These are phyloP conservation scores for Pterocarpus macrocarpus DNA, from an alignment of 306 rosid species.

Conservation along the genomic window DNA sequence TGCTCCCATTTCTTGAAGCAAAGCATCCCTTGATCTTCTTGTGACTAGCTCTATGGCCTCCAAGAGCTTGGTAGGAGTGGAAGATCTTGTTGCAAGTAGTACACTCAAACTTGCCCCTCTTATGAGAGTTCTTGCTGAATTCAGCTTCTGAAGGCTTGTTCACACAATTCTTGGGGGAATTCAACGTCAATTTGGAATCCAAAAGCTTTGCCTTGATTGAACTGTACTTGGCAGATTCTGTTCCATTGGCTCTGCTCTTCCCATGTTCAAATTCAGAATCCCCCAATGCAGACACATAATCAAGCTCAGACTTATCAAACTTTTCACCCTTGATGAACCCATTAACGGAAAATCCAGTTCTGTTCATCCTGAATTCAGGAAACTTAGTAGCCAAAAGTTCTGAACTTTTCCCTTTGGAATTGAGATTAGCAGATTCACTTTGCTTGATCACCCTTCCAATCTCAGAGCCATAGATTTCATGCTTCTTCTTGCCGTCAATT, in stretches of 20 bases:
- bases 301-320: constrained; percentile 30
- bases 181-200: constrained; percentile 50
- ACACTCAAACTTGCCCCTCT: constrained; percentile 79
- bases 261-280: constrained; percentile 51
- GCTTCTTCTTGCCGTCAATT: constrained; percentile 41
- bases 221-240: constrained; percentile 50
- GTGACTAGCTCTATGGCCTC: constrained; percentile 96
- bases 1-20: constrained; percentile 66
- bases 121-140: constrained; percentile 50
- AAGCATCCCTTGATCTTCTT: constrained; percentile 75
- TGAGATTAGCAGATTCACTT: constrained; percentile 44
- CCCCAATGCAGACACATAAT: constrained; percentile 45
- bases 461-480: not conserved
- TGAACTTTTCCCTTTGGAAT: constrained; percentile 44
- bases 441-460: constrained; percentile 45
- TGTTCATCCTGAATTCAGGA: constrained; percentile 38
- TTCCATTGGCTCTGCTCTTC: constrained; percentile 51
- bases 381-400: constrained; percentile 38
- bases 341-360: constrained; percentile 39
- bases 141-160: constrained; percentile 51
- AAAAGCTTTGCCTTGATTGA: constrained; percentile 57
- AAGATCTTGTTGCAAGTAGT: constrained; percentile 79
- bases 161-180: constrained; percentile 37
- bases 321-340: constrained; percentile 50
- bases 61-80: constrained; percentile 90